These are phyloP conservation scores for Sphagnum magellanicum DNA, from an alignment of 228 moss, liverwort and hornwort species.

Conservation along the genomic window DNA sequence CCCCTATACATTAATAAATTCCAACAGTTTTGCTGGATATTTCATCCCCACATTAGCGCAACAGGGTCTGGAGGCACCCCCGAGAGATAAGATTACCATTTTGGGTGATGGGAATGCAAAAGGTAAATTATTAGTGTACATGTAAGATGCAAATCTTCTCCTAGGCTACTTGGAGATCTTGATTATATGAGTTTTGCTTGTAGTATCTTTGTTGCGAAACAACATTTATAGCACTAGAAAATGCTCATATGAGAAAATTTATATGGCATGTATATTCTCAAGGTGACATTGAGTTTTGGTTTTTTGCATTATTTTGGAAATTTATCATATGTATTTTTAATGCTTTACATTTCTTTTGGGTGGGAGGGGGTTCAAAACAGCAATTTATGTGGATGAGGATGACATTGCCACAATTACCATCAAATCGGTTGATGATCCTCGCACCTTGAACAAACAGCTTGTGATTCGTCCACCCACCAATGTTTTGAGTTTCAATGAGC, in stretches of 20 bases:
- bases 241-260: not conserved
- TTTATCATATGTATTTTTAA: too few relatives aligned
- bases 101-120: constrained; percentile 30
- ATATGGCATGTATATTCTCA: not conserved
- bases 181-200: not conserved
- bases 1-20: constrained; percentile 29
- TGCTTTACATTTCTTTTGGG: too few relatives aligned
- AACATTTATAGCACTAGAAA: not conserved
- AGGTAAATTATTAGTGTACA: not conserved
- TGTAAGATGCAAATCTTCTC: too few relatives aligned
- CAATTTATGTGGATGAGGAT: constrained; percentile 10
- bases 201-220: not conserved
- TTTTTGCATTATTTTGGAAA: not conserved
- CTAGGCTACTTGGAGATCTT: not conserved
- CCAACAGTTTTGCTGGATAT: constrained; percentile 15
- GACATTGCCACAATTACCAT: constrained; percentile 22
- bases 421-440: constrained; percentile 26
- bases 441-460: constrained; percentile 21
- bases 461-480: constrained; percentile 19
- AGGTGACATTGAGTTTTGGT: not conserved
- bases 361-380: not conserved
- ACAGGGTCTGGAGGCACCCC: constrained; percentile 14
- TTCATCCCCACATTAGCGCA: not conserved
- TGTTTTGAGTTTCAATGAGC: constrained; percentile 9
- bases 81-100: constrained; percentile 23